Conservation (phyloP, 2,329 filamentous ascomycete species). For the Sporothrix humicola region DNA sequence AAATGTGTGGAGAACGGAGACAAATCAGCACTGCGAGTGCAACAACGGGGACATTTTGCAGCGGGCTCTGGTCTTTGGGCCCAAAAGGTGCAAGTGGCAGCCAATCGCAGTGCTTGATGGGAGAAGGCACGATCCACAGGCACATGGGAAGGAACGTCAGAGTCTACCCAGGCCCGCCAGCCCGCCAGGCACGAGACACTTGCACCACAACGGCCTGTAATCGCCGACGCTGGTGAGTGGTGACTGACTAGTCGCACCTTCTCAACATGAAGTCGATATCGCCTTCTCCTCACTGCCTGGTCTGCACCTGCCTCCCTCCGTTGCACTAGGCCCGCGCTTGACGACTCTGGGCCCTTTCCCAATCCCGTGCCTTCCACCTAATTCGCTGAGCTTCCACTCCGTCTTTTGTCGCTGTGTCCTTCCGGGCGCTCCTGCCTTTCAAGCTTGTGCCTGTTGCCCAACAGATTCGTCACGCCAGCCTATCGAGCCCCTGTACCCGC, state of each 20-base stretch:
- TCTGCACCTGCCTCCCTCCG: neutral
- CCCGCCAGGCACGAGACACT: neutral
- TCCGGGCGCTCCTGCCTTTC: neutral
- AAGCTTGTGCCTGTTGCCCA: neutral
- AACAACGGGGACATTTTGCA: neutral
- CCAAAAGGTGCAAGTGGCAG: neutral
- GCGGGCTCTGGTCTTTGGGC: neutral
- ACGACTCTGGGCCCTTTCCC: neutral
- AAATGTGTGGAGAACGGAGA: conserved; percentile 17
- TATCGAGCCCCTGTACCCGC: neutral
- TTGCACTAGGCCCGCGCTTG: conserved; percentile 5
- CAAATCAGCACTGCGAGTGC: neutral
- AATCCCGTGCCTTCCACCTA: conserved; percentile 29
- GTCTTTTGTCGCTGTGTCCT: neutral
- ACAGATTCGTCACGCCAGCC: neutral
- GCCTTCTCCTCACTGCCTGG: conserved; percentile 1
- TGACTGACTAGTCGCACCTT: neutral
- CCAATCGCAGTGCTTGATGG: neutral
- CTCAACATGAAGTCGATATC: neutral
- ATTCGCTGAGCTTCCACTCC: conserved; percentile 32
- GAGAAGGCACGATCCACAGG: neutral
- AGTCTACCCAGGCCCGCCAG: no score
- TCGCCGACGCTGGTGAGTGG: neutral
- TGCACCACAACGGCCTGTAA: neutral
- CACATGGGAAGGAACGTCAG: neutral